These are phyloP conservation scores for Dentipellis sp. DNA, from an alignment of 768 basidiomycete species.

Conservation along the genomic window DNA sequence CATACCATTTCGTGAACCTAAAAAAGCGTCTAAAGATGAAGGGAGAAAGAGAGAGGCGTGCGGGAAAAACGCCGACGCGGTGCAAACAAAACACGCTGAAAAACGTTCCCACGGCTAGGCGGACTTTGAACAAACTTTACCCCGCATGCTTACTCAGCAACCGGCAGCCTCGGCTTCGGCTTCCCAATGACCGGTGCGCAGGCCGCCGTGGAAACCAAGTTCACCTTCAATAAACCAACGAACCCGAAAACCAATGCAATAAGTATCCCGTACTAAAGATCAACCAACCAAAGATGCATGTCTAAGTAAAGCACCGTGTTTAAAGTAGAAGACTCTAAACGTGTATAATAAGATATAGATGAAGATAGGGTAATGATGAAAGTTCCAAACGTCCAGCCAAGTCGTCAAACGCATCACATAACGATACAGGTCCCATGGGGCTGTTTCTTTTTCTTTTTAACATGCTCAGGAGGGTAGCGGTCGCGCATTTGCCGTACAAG, in stretches of 20 bases:
- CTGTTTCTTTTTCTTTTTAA: slow-evolving; percentile 24
- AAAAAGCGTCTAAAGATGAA: neutral
- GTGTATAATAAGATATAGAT: neutral
- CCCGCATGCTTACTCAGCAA: neutral
- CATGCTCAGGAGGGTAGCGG: slow-evolving; percentile 44
- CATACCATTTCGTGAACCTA: slow-evolving; percentile 16
- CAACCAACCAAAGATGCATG: neutral
- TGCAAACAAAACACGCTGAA: neutral
- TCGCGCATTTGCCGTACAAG: slow-evolving; percentile 66
- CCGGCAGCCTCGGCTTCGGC: neutral
- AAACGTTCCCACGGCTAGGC: slow-evolving; percentile 6
- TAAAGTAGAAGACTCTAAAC: neutral
- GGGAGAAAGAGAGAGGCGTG: slow-evolving; percentile 12
- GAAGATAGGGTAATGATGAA: neutral
- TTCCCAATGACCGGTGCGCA: too few relatives aligned
- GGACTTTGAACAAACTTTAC: neutral
- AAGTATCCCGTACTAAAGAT: too few relatives aligned
- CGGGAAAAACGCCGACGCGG: slow-evolving; percentile 12
- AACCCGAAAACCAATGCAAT: too few relatives aligned
- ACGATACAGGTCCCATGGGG: slow-evolving; percentile 25
- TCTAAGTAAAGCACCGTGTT: neutral
- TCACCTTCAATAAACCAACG: too few relatives aligned
- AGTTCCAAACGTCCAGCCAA: neutral
- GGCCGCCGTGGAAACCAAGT: too few relatives aligned
- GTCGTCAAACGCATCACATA: slow-evolving; percentile 23